Conservation (phyloP, 768 basidiomycete species). For the Suillus subaureus region DNA sequence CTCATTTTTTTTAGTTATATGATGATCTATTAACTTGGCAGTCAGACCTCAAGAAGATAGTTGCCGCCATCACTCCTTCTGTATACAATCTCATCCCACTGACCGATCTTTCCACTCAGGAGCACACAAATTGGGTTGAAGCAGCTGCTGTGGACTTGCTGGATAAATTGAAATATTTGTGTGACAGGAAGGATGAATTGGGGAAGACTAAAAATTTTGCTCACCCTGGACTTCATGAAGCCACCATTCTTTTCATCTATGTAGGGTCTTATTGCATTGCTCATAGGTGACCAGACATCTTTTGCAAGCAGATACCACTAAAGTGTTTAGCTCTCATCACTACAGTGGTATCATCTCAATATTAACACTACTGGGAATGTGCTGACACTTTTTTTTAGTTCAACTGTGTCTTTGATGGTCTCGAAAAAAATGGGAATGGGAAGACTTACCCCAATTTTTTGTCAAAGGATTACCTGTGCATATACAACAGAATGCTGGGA, state of each 20-base stretch:
- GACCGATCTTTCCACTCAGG: not conserved
- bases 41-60: not conserved
- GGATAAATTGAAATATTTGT: not conserved
- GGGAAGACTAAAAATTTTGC: not conserved
- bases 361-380: not conserved
- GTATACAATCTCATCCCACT: not conserved
- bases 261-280: not conserved
- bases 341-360: not conserved
- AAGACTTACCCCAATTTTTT: not conserved
- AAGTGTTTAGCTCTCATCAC: not conserved
- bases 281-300: not conserved
- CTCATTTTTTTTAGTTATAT: not conserved
- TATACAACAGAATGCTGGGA: not conserved
- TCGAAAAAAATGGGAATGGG: not conserved
- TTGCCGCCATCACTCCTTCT: not conserved
- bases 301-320: not conserved
- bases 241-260: not conserved
- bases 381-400: not conserved
- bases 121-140: no score
- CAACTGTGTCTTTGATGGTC: not conserved
- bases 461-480: not conserved
- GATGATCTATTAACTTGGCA: not conserved
- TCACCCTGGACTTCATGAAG: not conserved
- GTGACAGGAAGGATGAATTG: not conserved
- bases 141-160: not conserved